Evolutionary conservation across 371 early-diverging fungal species (phyloP).

Genomic region (Fennellomyces sp.): DNA sequence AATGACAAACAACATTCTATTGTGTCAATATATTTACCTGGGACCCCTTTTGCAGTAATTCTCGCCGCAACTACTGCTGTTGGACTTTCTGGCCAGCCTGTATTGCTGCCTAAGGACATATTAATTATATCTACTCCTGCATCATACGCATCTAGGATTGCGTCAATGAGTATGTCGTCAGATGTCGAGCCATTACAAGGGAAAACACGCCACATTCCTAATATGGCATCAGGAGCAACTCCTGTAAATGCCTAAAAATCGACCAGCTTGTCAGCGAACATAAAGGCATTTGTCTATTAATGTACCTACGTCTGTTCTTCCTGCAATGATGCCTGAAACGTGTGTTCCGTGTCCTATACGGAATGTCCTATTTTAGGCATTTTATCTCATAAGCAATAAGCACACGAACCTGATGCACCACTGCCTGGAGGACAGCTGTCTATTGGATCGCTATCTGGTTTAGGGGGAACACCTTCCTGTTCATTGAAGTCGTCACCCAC

Average conservation of each 20-base stretch:
- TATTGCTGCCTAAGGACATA: constrained; percentile 68
- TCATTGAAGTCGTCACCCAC: constrained; percentile 53
- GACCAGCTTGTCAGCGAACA: too few relatives aligned
- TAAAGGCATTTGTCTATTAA: too few relatives aligned
- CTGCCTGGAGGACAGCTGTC: constrained; percentile 42
- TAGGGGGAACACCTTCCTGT: constrained; percentile 24
- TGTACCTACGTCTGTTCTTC: constrained; percentile 38
- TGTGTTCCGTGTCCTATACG: constrained; percentile 64
- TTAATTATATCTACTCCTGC: constrained; percentile 60
- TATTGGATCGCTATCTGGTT: constrained; percentile 37
- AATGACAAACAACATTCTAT: not conserved
- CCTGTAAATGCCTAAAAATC: constrained; percentile 49
- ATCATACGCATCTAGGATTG: constrained; percentile 62
- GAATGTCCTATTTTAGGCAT: not conserved
- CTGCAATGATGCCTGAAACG: constrained; percentile 72
- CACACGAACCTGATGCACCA: constrained; percentile 30
- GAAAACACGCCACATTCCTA: constrained; percentile 62
- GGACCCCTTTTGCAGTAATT: constrained; percentile 31
- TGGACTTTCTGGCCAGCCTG: constrained; percentile 51
- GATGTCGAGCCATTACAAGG: constrained; percentile 62
- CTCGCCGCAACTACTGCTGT: constrained; percentile 43
- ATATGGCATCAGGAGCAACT: constrained; percentile 62
- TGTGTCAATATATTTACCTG: constrained; percentile 20
- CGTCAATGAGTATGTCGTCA: constrained; percentile 63
- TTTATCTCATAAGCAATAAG: not conserved